Conservation (phyloP, 371 early-diverging fungal genomes). For the Mucor racemosus region DNA sequence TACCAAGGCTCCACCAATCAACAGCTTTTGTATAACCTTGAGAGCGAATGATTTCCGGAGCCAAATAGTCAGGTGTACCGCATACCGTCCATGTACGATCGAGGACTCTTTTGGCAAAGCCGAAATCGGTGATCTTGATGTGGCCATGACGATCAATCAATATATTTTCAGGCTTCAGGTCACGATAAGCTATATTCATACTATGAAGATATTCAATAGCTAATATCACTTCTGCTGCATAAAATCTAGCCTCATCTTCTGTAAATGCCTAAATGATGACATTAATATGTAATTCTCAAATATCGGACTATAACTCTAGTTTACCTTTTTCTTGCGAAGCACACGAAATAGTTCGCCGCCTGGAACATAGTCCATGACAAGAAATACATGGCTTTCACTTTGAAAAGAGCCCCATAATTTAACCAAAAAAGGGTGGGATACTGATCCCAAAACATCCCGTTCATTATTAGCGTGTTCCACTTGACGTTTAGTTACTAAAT, state of each 20-base stretch:
- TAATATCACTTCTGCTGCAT: constrained; percentile 76
- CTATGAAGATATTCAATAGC: constrained; percentile 91
- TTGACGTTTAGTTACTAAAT: constrained; percentile 94
- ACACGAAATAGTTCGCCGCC: constrained; percentile 93
- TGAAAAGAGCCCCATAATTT: constrained; percentile 92
- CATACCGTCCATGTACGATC: constrained; percentile 83
- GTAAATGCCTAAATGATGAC: constrained; percentile 67
- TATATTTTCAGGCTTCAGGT: constrained; percentile 94
- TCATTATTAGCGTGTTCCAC: constrained; percentile 89
- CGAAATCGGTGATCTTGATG: constrained; percentile 98
- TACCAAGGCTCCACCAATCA: constrained; percentile 93
- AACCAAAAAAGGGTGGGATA: constrained; percentile 91
- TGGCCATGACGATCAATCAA: constrained; percentile 91
- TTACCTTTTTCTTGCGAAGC: constrained; percentile 71
- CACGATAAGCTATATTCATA: constrained; percentile 89
- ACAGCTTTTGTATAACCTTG: constrained; percentile 90
- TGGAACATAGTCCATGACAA: constrained; percentile 95
- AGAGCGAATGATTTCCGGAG: constrained; percentile 92
- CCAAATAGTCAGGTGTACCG: constrained; percentile 98
- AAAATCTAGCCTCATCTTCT: constrained; percentile 84
- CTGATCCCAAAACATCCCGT: constrained; percentile 75
- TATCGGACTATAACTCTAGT: no score
- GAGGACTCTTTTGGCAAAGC: constrained; percentile 90
- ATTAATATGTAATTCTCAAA: not conserved
- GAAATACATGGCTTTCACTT: constrained; percentile 83